Evolutionary conservation across 2,329 filamentous ascomycete genomes (phyloP), one percentile per base, ranked within the genome.

Genomic region (Penicillium sp.): DNA sequence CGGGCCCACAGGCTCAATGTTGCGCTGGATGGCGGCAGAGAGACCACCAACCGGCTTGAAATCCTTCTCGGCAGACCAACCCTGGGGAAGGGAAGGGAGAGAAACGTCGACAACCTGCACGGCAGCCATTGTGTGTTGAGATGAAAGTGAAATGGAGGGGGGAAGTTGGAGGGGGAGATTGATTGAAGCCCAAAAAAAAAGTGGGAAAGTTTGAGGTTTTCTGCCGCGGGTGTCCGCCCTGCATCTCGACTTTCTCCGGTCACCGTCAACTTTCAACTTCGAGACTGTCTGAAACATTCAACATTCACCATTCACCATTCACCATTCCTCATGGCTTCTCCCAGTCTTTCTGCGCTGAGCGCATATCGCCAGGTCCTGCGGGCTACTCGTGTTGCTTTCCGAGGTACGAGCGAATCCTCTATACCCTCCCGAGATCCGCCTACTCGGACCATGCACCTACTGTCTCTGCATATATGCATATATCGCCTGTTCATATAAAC

Each of bases 1-100:
- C 77, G 94, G 93, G 66, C 94, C 94, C 65, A 97, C 91, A 51
- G 94, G 92, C 82, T 97, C 94, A 69, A 99, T 87, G 73, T 89
- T 93, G 72, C 94, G 88, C 80, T 92, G 87, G 47, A 87, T 89
- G 34, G 91, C 86, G 61, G 83, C 78, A 59, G 90, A 92, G 60
- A 97, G 82, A 66, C 86, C 81, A 68, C 88, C 89, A 63, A 96
- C 74, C 54, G 89, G 77, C 80, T 94, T 94, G 84, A 97, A 96
- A 76, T 95, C 91, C 76, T 95, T 96, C 57, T 96, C 92, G 59
- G 71, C 74, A 49, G 85, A 81, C 92, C 93, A 97, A 66, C 86
- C 91, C 68, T 84, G 82, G 44, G 92, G 86, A 50, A 97, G 85
- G 69, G 85, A 75, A 45, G 92, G 92, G 42, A 97, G 83, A 48